Conservation (phyloP, 2,329 filamentous ascomycete species). For the Chrysosphaeria jannelii region DNA sequence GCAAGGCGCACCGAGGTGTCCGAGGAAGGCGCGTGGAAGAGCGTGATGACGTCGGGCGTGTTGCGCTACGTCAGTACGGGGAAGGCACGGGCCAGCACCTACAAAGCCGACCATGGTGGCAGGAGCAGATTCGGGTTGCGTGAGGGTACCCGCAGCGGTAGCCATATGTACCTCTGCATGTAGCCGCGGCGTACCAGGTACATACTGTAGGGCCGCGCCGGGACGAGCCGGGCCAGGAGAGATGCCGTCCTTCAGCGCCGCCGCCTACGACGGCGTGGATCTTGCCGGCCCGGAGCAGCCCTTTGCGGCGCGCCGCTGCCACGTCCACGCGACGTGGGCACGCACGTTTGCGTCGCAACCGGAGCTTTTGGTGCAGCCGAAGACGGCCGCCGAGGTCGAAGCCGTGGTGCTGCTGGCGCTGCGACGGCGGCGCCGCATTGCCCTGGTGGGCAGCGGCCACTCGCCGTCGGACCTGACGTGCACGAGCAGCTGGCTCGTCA, state of each 20-base stretch:
- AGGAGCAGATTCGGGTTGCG: too few species aligned
- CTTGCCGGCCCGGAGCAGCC: slow-evolving; percentile 15
- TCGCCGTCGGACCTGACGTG: slow-evolving; percentile 80
- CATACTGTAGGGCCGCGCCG: too few species aligned
- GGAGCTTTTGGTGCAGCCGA: slow-evolving; percentile 71
- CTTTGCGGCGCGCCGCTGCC: slow-evolving; percentile 42
- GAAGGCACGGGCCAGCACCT: too few species aligned
- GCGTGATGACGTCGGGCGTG: slow-evolving; percentile 68
- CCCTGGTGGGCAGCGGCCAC: slow-evolving; percentile 71
- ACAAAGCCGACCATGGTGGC: too few species aligned
- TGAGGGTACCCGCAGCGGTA: too few species aligned
- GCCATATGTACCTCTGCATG: too few species aligned
- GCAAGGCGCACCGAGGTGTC: slow-evolving; percentile 45
- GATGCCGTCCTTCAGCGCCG: slow-evolving; percentile 4
- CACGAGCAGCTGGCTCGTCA: slow-evolving; percentile 81
- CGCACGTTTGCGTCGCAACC: slow-evolving; percentile 70
- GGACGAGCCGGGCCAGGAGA: too few species aligned
- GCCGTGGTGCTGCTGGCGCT: slow-evolving; percentile 58
- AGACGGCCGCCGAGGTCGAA: slow-evolving; percentile 51
- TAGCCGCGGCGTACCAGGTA: too few species aligned
- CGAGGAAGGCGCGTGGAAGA: slow-evolving; percentile 67
- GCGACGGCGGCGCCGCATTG: slow-evolving; percentile 49
- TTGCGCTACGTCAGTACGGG: too few species aligned
- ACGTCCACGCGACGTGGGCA: slow-evolving; percentile 82
- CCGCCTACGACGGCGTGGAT: slow-evolving; percentile 4